Conservation (phyloP, 176 grass and related monocot species). For the Paspalum vaginatum region DNA sequence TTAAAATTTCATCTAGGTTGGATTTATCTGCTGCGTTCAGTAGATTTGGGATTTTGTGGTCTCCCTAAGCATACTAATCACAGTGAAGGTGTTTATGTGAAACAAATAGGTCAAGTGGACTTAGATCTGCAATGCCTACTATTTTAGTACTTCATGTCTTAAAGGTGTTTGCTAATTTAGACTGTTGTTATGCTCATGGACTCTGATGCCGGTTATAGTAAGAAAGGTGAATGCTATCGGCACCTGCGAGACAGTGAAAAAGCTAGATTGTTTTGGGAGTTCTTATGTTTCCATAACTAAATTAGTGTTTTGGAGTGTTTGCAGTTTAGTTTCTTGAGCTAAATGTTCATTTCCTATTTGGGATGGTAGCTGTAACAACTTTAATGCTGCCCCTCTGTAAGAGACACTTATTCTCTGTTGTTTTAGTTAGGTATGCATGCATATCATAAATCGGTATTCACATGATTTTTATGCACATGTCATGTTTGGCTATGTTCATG, state of each 20-base stretch:
- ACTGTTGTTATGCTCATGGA: slow-evolving; percentile 2
- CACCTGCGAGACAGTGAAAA: background rate
- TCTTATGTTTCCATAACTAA: slow-evolving; percentile 19
- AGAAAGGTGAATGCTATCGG: background rate
- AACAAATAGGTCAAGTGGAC: background rate
- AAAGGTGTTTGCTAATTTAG: background rate
- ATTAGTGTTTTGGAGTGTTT: background rate
- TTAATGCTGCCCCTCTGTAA: background rate
- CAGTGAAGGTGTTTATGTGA: slow-evolving; percentile 11
- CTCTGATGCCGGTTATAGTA: background rate
- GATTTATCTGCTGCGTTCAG: background rate
- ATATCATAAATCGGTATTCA: background rate
- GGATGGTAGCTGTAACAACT: background rate
- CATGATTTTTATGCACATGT: background rate
- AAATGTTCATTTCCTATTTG: background rate
- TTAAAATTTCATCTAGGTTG: background rate
- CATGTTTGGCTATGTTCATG: background rate
- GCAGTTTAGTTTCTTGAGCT: background rate
- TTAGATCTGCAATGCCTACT: background rate
- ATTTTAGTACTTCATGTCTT: background rate
- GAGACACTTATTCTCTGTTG: background rate
- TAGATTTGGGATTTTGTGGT: background rate
- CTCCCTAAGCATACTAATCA: background rate
- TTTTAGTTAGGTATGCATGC: background rate
- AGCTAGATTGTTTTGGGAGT: slow-evolving; percentile 7